A percentile compares a stretch with the other conserved stretches of the same genome.
These are phyloP conservation scores for Plasmodium vivax DNA, from an alignment of 169 alveolate genomes.

Conservation along the genomic window DNA sequence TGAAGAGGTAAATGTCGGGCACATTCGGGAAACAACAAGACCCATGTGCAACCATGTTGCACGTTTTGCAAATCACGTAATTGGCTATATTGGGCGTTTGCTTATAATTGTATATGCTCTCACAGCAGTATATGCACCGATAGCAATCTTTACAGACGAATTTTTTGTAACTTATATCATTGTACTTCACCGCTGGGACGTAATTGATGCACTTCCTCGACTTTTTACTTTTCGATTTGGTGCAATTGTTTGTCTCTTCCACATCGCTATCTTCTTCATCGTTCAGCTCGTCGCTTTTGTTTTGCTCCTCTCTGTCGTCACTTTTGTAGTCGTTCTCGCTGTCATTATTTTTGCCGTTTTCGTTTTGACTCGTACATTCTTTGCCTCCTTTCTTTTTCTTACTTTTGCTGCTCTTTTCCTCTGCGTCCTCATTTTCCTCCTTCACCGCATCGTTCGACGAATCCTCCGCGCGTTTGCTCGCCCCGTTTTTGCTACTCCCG, in stretches of 20 bases:
- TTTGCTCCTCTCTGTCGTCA: neutral
- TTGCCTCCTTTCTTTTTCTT: neutral
- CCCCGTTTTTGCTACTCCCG: neutral
- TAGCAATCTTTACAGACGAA: constrained; percentile 77
- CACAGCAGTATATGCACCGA: constrained; percentile 75
- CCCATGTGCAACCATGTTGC: constrained; percentile 85
- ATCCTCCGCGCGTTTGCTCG: neutral
- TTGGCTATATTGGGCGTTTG: constrained; percentile 70
- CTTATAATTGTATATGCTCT: constrained; percentile 71
- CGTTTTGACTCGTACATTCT: neutral
- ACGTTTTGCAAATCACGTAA: constrained; percentile 80
- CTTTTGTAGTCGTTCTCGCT: constrained; percentile 15
- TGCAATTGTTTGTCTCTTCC: constrained; percentile 41
- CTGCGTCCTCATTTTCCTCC: neutral
- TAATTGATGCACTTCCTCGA: constrained; percentile 27
- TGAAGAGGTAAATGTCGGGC: constrained; percentile 79
- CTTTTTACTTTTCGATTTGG: constrained; percentile 30
- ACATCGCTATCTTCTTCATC: constrained; percentile 59
- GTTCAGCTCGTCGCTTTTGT: neutral
- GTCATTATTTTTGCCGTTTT: neutral
- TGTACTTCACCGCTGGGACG: constrained; percentile 44
- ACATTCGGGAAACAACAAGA: constrained; percentile 85
- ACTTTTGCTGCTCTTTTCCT: neutral
- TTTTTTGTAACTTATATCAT: constrained; percentile 33
- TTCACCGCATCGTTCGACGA: neutral